Conservation (phyloP, 108 stramenopile species). For the Fragilaria radians region DNA sequence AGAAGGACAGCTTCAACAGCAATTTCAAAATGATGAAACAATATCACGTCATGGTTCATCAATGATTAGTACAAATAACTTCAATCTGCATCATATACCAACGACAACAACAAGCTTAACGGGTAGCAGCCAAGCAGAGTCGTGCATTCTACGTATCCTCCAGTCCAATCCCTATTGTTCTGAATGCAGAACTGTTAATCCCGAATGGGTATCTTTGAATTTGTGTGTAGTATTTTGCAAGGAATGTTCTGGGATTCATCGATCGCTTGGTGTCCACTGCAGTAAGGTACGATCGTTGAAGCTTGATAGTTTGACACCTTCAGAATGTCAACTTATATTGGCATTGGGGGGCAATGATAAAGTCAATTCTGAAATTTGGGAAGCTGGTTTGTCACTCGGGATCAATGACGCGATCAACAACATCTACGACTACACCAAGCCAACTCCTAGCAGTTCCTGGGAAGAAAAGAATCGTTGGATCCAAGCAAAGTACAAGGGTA, state of each 20-base stretch:
- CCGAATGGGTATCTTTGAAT: slow-evolving; percentile 85
- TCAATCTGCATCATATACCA: too few relatives aligned
- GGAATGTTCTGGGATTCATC: slow-evolving; percentile 95
- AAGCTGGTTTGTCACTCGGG: slow-evolving; percentile 60
- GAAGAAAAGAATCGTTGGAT: slow-evolving; percentile 81
- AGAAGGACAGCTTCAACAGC: too few relatives aligned
- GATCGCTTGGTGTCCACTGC: slow-evolving; percentile 94
- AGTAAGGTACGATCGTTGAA: slow-evolving; percentile 87
- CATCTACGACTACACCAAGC: slow-evolving; percentile 80
- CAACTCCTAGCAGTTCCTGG: slow-evolving; percentile 32
- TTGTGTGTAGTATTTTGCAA: slow-evolving; percentile 90
- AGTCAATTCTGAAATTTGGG: slow-evolving; percentile 76
- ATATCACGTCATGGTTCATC: too few relatives aligned
- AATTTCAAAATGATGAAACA: too few relatives aligned
- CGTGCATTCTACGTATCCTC: too few relatives aligned
- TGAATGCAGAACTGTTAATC: slow-evolving; percentile 69
- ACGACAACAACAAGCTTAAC: too few relatives aligned
- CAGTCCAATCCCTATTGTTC: slow-evolving; percentile 58
- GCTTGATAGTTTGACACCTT: slow-evolving; percentile 55
- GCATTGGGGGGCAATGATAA: slow-evolving; percentile 67
- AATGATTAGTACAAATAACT: too few relatives aligned
- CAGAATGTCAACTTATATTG: slow-evolving; percentile 48
- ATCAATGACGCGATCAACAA: too few relatives aligned
- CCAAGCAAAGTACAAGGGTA: slow-evolving; percentile 81
- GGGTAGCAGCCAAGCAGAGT: too few relatives aligned